A percentile compares a stretch with the other conserved stretches of the same genome.
phyloP scores from a whole-genome alignment of 805 yeast genomes.

The Cyberlindnera maclurae region DNA sequence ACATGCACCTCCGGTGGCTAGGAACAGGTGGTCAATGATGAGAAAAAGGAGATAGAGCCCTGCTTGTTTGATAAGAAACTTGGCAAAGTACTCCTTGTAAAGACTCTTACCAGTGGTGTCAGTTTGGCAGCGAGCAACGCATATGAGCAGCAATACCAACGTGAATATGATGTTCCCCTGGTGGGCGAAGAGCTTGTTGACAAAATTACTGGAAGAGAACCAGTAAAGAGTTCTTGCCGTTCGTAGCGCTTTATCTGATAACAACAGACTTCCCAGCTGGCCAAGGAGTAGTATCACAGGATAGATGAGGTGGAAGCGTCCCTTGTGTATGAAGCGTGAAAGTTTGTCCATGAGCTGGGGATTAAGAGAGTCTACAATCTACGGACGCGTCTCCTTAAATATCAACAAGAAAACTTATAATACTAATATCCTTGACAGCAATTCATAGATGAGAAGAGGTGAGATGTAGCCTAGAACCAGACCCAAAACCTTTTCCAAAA shows the following conservation, averaged over 20 bases:
- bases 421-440: neutral
- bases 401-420: too few species aligned
- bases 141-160: slow-evolving; percentile 1
- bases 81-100: slow-evolving; percentile 1
- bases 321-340: slow-evolving; percentile 1
- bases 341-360: neutral
- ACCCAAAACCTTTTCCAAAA: slow-evolving; percentile 9
- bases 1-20: slow-evolving; percentile 12
- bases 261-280: too few species aligned
- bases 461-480: slow-evolving; percentile 4
- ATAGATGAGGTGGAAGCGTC: slow-evolving; percentile 4
- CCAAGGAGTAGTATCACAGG: slow-evolving; percentile 6
- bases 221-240: slow-evolving; percentile 4
- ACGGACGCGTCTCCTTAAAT: too few species aligned
- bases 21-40: slow-evolving; percentile 11
- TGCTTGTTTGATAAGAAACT: slow-evolving; percentile 3
- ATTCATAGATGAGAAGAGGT: slow-evolving; percentile 1
- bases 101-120: neutral
- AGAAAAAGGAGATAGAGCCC: slow-evolving; percentile 6
- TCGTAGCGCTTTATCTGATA: too few species aligned
- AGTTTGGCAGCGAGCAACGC: neutral
- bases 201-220: slow-evolving; percentile 9
- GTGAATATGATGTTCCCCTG: slow-evolving; percentile 8
- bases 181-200: slow-evolving; percentile 11
- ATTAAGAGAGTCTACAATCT: neutral